A percentile compares a stretch with the other conserved stretches of the same genome.
These are phyloP conservation scores for Pichia rugopelliculosa DNA, from an alignment of 805 yeast species.

Conservation along the genomic window DNA sequence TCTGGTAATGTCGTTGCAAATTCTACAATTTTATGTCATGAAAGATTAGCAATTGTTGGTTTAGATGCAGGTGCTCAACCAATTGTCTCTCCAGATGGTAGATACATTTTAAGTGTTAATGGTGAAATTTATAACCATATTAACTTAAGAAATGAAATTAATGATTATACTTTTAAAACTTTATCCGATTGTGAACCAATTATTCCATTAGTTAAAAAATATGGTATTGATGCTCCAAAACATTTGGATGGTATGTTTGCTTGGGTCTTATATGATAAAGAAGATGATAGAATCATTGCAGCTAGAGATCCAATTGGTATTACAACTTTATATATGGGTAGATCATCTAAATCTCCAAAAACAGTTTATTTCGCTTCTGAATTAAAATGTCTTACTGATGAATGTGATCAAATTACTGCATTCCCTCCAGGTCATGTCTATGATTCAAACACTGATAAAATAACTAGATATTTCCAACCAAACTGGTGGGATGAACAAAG, in stretches of 20 bases:
- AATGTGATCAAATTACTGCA: slow-evolving; percentile 85
- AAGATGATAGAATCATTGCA: slow-evolving; percentile 82
- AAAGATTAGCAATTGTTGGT: slow-evolving; percentile 96
- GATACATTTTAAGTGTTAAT: slow-evolving; percentile 76
- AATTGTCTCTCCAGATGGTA: slow-evolving; percentile 70
- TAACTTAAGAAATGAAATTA: slow-evolving; percentile 67
- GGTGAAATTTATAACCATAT: slow-evolving; percentile 99
- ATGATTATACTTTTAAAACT: slow-evolving; percentile 73
- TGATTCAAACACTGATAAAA: slow-evolving; percentile 81
- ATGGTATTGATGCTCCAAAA: slow-evolving; percentile 86
- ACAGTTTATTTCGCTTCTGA: slow-evolving; percentile 90
- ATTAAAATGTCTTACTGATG: slow-evolving; percentile 87
- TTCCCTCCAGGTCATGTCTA: slow-evolving; percentile 99
- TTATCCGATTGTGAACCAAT: slow-evolving; percentile 96
- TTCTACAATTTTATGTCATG: slow-evolving; percentile 82
- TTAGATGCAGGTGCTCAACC: slow-evolving; percentile 98
- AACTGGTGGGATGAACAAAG: slow-evolving; percentile 84
- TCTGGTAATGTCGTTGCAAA: slow-evolving; percentile 78
- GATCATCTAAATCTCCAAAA: slow-evolving; percentile 57
- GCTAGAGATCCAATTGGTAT: slow-evolving; percentile 99
- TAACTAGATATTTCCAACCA: slow-evolving; percentile 86
- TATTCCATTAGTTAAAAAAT: slow-evolving; percentile 83
- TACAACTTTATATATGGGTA: slow-evolving; percentile 94
- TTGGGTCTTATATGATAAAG: slow-evolving; percentile 80
- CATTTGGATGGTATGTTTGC: slow-evolving; percentile 98